Percentiles rank a stretch among this genome's conserved stretches.
These are phyloP conservation scores for Asterella californica DNA, from an alignment of 225 moss, liverwort and hornwort species.

Conservation along the genomic window DNA sequence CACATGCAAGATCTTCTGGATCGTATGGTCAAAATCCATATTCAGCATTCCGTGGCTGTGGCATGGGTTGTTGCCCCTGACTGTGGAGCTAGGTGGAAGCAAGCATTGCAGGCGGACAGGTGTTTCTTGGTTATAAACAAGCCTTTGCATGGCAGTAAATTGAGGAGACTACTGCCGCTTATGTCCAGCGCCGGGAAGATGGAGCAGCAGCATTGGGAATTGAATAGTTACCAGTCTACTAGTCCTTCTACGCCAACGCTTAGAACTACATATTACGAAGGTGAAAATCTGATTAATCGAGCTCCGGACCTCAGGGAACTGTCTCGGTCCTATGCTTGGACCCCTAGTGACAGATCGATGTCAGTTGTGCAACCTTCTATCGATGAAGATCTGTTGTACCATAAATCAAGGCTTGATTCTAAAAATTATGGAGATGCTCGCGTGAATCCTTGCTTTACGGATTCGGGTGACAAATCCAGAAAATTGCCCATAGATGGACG, in stretches of 20 bases:
- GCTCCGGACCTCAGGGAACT: conserved; percentile 9
- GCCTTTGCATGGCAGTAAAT: conserved; percentile 29
- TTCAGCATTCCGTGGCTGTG: conserved; percentile 28
- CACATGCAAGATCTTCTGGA: conserved; percentile 33
- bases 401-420: background rate
- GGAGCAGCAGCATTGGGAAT: conserved; percentile 31
- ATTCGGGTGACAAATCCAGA: background rate
- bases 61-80: conserved; percentile 35
- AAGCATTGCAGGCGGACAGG: conserved; percentile 39
- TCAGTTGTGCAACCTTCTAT: conserved; percentile 14
- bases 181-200: conserved; percentile 27
- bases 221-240: conserved; percentile 12
- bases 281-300: background rate
- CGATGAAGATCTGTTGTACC: conserved; percentile 19
- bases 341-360: conserved; percentile 23
- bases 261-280: conserved; percentile 4
- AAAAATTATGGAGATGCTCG: background rate
- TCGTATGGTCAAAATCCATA: conserved; percentile 27
- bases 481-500: conserved; percentile 5
- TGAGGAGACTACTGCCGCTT: conserved; percentile 28
- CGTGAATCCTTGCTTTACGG: background rate
- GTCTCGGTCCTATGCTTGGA: background rate
- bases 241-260: conserved; percentile 20
- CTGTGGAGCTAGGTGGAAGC: conserved; percentile 41
- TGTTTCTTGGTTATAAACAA: conserved; percentile 36